Conservation (phyloP, 2,329 filamentous ascomycete species). For the Calonectria montana region DNA sequence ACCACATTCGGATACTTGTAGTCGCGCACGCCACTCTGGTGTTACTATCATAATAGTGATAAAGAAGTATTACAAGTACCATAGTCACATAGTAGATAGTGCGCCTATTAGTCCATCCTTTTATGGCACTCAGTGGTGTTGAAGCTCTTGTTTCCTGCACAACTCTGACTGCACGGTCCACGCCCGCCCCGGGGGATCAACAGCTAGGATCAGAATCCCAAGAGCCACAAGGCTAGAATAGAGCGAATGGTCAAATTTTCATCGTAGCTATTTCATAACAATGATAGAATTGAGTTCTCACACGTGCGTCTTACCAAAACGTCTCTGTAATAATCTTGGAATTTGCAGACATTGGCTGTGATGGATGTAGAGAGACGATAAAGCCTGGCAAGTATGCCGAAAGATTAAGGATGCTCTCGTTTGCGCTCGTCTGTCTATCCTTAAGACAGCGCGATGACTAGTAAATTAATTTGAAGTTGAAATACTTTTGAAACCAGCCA, state of each 20-base stretch:
- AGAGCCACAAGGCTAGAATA: neutral
- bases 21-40: too few species aligned
- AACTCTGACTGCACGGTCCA: neutral
- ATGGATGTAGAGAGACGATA: too few species aligned
- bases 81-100: neutral
- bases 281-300: neutral
- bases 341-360: too few species aligned
- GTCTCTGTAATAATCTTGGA: too few species aligned
- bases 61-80: neutral
- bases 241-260: neutral
- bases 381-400: too few species aligned
- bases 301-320: neutral
- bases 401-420: neutral
- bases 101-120: too few species aligned
- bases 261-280: neutral
- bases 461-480: neutral
- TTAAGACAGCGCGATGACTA: too few species aligned
- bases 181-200: neutral
- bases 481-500: neutral
- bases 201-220: neutral
- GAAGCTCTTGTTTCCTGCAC: neutral
- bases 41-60: too few species aligned
- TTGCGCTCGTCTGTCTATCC: neutral
- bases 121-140: neutral
- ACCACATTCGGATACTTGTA: too few species aligned